These are phyloP conservation scores for Magnolia kwangsiensis DNA, from an alignment of 164 flowering plant genomes.

Conservation along the genomic window DNA sequence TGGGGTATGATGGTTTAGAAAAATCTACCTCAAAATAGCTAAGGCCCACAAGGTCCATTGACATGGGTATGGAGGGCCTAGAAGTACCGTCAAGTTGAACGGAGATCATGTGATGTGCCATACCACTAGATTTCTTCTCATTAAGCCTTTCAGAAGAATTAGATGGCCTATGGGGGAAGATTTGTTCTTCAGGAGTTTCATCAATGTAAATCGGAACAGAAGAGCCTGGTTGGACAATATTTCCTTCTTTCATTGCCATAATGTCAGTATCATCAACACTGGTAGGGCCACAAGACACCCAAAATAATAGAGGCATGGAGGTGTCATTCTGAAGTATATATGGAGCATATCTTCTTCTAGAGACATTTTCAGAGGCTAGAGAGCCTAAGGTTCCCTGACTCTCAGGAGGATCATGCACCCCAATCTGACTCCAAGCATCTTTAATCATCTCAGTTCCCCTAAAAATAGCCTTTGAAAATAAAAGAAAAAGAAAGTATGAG, in stretches of 20 bases:
- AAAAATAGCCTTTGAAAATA: slow-evolving; percentile 43
- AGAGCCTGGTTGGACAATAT: slow-evolving; percentile 55
- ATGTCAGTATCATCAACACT: slow-evolving; percentile 31
- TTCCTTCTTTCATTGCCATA: slow-evolving; percentile 28
- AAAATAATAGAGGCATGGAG: slow-evolving; percentile 64
- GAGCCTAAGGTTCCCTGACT: slow-evolving; percentile 15
- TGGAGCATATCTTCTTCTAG: slow-evolving; percentile 67
- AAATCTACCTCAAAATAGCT: slow-evolving; percentile 84
- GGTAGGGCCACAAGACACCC: slow-evolving; percentile 37
- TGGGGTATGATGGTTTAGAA: slow-evolving; percentile 42
- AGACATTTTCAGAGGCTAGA: slow-evolving; percentile 29
- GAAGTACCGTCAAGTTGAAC: slow-evolving; percentile 83
- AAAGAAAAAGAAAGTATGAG: slow-evolving; percentile 2
- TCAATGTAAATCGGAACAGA: slow-evolving; percentile 64
- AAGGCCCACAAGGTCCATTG: slow-evolving; percentile 95
- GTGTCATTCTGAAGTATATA: slow-evolving; percentile 84
- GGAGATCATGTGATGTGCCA: slow-evolving; percentile 60
- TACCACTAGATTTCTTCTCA: slow-evolving; percentile 52
- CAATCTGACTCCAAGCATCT: slow-evolving; percentile 44
- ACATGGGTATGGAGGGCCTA: slow-evolving; percentile 63
- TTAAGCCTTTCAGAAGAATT: slow-evolving; percentile 61
- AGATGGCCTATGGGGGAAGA: slow-evolving; percentile 37
- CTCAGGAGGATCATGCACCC: slow-evolving; percentile 25
- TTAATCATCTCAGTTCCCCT: slow-evolving; percentile 64
- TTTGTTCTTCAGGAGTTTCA: slow-evolving; percentile 62